These are phyloP conservation scores for Begonia masoniana DNA, from an alignment of 306 rosid genomes.

Conservation along the genomic window DNA sequence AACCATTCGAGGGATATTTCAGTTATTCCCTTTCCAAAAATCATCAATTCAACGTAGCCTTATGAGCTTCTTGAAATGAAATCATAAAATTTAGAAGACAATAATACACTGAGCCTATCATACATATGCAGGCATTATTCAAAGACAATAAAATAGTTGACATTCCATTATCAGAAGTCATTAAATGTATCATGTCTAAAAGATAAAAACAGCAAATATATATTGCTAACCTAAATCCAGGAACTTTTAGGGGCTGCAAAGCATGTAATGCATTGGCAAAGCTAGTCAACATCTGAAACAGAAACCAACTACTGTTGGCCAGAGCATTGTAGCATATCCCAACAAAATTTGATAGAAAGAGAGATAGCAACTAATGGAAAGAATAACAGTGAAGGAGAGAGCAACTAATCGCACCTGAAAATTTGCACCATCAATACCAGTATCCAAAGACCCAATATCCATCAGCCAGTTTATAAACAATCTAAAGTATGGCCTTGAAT, in stretches of 20 bases:
- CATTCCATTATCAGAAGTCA: neutral
- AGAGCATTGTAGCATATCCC: neutral
- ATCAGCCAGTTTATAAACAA: conserved; percentile 80
- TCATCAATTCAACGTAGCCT: too few relatives aligned
- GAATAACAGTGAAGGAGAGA: neutral
- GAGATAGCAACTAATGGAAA: neutral
- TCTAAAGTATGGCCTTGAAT: conserved; percentile 87
- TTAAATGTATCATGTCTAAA: neutral
- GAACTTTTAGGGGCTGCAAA: conserved; percentile 88
- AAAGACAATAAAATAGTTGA: neutral
- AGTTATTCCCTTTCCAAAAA: too few relatives aligned
- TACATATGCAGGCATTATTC: neutral
- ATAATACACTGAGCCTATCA: neutral
- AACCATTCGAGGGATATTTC: too few relatives aligned
- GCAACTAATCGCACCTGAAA: conserved; percentile 47
- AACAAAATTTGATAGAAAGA: neutral
- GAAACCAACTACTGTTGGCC: conserved; percentile 2
- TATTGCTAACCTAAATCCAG: conserved; percentile 68
- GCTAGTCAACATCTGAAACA: conserved; percentile 63
- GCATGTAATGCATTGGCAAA: conserved; percentile 89
- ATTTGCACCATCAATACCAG: conserved; percentile 79
- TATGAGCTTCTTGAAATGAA: too few relatives aligned
- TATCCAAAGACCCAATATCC: conserved; percentile 85
- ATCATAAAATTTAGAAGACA: too few relatives aligned
- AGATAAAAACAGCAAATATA: neutral